phyloP scores from a whole-genome alignment of 352 stramenopile genomes.

The Pythium sp. region DNA sequence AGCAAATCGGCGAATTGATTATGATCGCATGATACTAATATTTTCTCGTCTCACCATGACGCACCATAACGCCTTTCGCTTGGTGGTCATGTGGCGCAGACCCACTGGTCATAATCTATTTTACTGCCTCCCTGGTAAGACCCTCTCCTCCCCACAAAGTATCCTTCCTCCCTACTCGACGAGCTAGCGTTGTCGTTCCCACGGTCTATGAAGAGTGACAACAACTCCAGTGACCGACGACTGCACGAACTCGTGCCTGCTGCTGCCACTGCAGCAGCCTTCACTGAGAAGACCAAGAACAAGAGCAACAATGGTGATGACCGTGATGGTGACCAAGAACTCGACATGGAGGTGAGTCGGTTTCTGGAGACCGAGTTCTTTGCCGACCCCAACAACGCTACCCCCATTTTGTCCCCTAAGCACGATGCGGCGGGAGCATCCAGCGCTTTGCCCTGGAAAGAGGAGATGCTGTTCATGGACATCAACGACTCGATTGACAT shows the following conservation, averaged over 20 bases:
- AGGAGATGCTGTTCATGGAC: conserved; percentile 12
- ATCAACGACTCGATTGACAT: conserved; percentile 15
- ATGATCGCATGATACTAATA: neutral
- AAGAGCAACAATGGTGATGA: neutral
- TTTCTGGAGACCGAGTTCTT: conserved; percentile 15
- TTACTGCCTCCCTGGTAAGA: neutral
- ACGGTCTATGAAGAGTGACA: conserved; percentile 16
- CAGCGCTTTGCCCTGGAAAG: neutral
- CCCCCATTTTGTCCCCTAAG: neutral
- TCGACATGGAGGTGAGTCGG: conserved; percentile 12
- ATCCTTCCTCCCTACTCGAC: neutral
- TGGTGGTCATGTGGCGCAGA: neutral
- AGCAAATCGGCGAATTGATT: neutral
- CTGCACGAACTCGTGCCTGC: conserved; percentile 12
- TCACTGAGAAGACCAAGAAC: neutral
- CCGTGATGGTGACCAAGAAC: neutral
- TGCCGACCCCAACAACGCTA: neutral
- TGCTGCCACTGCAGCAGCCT: neutral
- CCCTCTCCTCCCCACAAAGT: neutral
- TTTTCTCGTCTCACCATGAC: neutral
- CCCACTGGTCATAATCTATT: neutral
- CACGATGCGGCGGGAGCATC: neutral
- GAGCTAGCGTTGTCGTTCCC: neutral
- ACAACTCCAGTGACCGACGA: conserved; percentile 10
- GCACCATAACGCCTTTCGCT: neutral